These are phyloP conservation scores for Xerocomus potaroensis DNA, from an alignment of 768 basidiomycete species.

Conservation along the genomic window DNA sequence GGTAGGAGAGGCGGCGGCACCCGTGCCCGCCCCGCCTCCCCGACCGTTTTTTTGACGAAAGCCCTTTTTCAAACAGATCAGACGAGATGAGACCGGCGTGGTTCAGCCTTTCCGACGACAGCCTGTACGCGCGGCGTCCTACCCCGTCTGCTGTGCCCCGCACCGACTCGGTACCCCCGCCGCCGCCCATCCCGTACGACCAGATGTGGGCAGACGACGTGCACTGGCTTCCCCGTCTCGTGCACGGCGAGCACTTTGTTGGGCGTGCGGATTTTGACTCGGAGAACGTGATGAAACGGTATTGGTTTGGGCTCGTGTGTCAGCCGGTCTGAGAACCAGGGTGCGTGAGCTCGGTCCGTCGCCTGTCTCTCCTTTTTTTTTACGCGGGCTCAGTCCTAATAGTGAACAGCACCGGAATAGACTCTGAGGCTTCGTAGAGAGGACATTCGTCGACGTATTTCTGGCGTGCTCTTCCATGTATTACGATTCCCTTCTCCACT, in stretches of 20 bases:
- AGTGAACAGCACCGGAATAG: too few relatives aligned
- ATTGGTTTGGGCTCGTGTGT: slow-evolving; percentile 66
- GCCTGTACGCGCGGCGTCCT: slow-evolving; percentile 10
- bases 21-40: too few relatives aligned
- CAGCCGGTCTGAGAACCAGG: not conserved
- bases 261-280: slow-evolving; percentile 60
- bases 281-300: slow-evolving; percentile 74
- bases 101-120: slow-evolving; percentile 45
- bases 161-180: not conserved
- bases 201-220: slow-evolving; percentile 60
- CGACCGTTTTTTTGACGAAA: too few relatives aligned
- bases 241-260: slow-evolving; percentile 38
- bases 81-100: slow-evolving; percentile 88
- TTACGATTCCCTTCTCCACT: too few relatives aligned
- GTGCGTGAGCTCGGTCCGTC: too few relatives aligned
- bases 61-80: slow-evolving; percentile 54
- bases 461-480: too few relatives aligned
- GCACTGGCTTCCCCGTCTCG: slow-evolving; percentile 65
- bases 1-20: too few relatives aligned
- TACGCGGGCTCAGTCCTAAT: too few relatives aligned
- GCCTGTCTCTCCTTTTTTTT: too few relatives aligned
- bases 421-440: not conserved
- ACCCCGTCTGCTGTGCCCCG: not conserved
- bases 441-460: too few relatives aligned
- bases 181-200: slow-evolving; percentile 52